These are phyloP conservation scores for Leersia perrieri DNA, from an alignment of 176 grass and related monocot species.

Conservation along the genomic window DNA sequence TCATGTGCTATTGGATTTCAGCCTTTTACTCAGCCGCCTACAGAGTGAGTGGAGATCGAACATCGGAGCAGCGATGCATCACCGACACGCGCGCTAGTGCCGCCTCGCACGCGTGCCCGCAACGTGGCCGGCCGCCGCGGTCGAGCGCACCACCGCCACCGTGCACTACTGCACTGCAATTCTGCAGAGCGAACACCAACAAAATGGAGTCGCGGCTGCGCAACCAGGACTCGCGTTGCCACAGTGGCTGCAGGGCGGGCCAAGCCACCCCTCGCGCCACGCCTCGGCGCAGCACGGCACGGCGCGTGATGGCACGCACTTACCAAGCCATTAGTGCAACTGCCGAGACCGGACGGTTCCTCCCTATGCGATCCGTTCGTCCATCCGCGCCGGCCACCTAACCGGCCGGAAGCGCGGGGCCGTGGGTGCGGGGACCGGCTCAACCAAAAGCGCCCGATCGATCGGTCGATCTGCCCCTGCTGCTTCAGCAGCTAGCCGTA, in stretches of 20 bases:
- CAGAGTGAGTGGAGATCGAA: neutral
- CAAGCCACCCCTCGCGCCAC: neutral
- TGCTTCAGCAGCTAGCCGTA: neutral
- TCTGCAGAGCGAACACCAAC: neutral
- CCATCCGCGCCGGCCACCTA: neutral
- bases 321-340: constrained; percentile 13
- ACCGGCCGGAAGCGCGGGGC: neutral
- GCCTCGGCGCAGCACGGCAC: neutral
- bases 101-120: neutral
- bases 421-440: constrained; percentile 7
- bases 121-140: constrained; percentile 4
- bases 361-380: neutral
- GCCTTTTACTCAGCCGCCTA: neutral
- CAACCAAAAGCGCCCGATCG: constrained; percentile 19
- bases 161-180: neutral
- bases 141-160: neutral
- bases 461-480: neutral
- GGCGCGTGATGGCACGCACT: constrained; percentile 20
- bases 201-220: too few species aligned
- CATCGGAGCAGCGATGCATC: neutral
- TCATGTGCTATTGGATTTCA: too few species aligned
- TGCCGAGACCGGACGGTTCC: constrained; percentile 17
- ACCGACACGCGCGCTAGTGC: neutral
- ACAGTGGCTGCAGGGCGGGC: too few species aligned
- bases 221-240: neutral